Evolutionary conservation across 2,329 filamentous ascomycete species (phyloP), one percentile per base, ranked within the genome.

Genomic region (Lecanicillium sp.): DNA sequence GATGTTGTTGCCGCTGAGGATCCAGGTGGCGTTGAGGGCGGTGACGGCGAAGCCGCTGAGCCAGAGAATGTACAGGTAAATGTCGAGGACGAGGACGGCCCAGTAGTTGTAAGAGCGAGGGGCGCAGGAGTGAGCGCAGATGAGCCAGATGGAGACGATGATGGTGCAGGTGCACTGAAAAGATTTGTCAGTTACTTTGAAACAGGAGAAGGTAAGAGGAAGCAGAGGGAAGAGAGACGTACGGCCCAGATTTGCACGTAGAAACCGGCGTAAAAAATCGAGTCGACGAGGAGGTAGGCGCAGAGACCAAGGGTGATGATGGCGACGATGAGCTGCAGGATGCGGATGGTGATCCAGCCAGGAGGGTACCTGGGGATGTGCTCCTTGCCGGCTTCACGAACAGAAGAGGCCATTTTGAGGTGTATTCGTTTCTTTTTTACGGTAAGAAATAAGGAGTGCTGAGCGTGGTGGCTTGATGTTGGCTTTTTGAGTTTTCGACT

Each of bases 11-110:
- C 36, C 17, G 8, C 47, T 41, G 11, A 55, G 52, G 10, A 47
- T 40, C 4, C 50, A 33, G 2, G 57, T 56, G 10, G 63, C 56
- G 30, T 61, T 48, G 15, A 47, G 35, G 7, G 66, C 66, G 9
- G 66, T 50, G 13, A 68, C 46, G 11, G 60, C 63, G 29, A 71
- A 66, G 2, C 64, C 59, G 37, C 57, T 47, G 27, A 73, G 56
- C 74, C 72, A 79, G 53, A 77, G 69, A 40, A 78, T 43, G 38
- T 71, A 51, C 20, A 71, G 62, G 41, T 70, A 62, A 15, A 70
- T 62, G 45, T 78, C 73, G 28, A 77, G 57, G 17, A 58, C 59
- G 4, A 77, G 53, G 7, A 71, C 59, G 18, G 68, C 68, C 65
- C 70, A 75, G 55, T 71, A 71, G 53, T 77, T 77, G 55, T 69